Evolutionary conservation across 805 yeast species (phyloP).

Genomic region (Barnettozyma sucrosica): DNA sequence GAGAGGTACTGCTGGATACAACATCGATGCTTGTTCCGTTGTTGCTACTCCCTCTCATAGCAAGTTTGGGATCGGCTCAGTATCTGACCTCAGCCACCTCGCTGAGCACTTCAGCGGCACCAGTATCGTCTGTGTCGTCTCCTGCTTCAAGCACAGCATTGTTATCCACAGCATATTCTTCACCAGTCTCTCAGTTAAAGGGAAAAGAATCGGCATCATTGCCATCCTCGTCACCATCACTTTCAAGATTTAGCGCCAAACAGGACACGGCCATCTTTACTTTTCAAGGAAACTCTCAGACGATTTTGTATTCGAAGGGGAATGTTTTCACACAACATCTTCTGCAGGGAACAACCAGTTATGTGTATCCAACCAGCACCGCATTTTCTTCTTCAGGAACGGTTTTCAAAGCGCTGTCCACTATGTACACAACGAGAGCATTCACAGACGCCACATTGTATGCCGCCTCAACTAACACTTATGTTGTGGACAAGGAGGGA

Average conservation of each 20-base stretch:
- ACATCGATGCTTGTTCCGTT: background rate
- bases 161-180: background rate
- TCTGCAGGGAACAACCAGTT: background rate
- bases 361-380: background rate
- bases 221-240: background rate
- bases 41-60: background rate
- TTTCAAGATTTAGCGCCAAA: background rate
- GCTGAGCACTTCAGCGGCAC: background rate
- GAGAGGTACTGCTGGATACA: background rate
- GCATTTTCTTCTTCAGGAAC: background rate
- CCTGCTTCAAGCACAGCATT: background rate
- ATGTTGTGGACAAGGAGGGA: background rate
- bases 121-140: background rate
- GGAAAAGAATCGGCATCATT: background rate
- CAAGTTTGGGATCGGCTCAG: background rate
- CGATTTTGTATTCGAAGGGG: slow-evolving; percentile 1
- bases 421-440: background rate
- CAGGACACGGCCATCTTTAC: background rate
- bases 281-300: slow-evolving; percentile 1
- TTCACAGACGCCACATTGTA: slow-evolving; percentile 1
- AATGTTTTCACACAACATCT: background rate
- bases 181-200: background rate
- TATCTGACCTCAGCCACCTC: background rate
- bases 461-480: background rate
- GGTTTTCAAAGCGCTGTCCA: background rate